Base-by-base conservation (phyloP, 768 basidiomycete species). In the Tulasnella sp. region DNA sequence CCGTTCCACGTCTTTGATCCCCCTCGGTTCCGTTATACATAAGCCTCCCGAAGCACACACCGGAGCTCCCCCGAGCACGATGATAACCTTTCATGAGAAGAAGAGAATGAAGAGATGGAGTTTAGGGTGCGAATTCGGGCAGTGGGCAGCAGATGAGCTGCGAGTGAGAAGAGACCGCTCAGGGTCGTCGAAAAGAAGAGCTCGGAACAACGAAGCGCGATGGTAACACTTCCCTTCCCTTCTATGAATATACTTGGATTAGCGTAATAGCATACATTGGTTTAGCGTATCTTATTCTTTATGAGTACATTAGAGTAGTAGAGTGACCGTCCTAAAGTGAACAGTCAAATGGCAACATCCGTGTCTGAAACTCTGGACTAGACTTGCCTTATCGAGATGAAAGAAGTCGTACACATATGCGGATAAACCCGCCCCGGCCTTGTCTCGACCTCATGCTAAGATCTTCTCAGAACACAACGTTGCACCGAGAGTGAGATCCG, bases 151-250 rank as follows among this genome's bases (percentile, higher is more conserved):
- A 54, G 24, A 54, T 54, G 54, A 54, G 44, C 81, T 20, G n/a
- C 78, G 18, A 82, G 79, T n/a, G 83, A 81, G n/a, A 78, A 82
- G 44, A 81, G 81, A 54, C 81, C 82, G n/a, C 74, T 82, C 77
- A 79, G 80, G 77, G 83, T 82, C 48, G 80, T n/a, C 42, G n/a
- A n/a, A 82, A 46, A n/a, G 41, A 34, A 37, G 64, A 83, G 76
- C 44, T 72, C 31, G 76, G 20, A 81, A 77, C 84, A 75, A 82
- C 75, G 72, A 87, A 88, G 84, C 87, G 87, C 83, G 80, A 77
- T 24, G 84, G 60, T 50, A 78, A 75, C 77, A 73, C 83, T 83
- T 80, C 64, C 81, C 24, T 54, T 12, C 54, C 50, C 50, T 50
- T 50, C 54, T 46, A 18, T 46, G 46, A 46, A 46, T 46, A 46